These are phyloP conservation scores for Brassica hybrid DNA, from an alignment of 441 rosid genomes.

Conservation along the genomic window DNA sequence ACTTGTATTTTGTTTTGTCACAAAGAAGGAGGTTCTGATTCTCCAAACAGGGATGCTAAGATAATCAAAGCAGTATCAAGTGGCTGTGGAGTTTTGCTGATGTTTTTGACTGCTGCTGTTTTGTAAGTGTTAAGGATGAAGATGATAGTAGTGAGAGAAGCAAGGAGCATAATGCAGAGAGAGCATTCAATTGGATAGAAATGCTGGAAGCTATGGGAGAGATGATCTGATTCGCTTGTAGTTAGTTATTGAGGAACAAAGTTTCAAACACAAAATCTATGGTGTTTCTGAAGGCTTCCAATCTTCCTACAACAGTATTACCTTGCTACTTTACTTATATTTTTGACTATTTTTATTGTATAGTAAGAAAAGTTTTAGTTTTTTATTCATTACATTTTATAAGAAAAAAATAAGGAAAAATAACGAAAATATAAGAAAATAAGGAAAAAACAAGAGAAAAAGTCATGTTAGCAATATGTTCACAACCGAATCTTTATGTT, in stretches of 20 bases:
- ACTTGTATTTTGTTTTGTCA: too few species aligned
- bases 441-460: neutral
- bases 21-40: neutral
- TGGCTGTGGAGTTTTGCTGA: neutral
- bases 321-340: neutral
- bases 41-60: neutral
- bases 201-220: neutral
- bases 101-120: neutral
- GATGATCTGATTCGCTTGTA: neutral
- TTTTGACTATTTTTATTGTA: too few species aligned
- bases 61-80: neutral
- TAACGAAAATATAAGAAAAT: too few species aligned
- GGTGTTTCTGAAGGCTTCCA: neutral
- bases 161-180: neutral
- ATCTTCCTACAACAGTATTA: neutral
- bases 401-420: neutral
- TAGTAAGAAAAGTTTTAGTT: neutral
- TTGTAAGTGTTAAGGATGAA: neutral
- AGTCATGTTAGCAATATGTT: neutral
- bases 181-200: neutral
- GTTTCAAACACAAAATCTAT: too few species aligned
- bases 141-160: neutral
- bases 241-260: neutral
- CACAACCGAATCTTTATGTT: neutral
- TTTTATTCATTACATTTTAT: neutral